phyloP scores from a whole-genome alignment of 148 eudicot species.

The Salicornia ramosissima region DNA sequence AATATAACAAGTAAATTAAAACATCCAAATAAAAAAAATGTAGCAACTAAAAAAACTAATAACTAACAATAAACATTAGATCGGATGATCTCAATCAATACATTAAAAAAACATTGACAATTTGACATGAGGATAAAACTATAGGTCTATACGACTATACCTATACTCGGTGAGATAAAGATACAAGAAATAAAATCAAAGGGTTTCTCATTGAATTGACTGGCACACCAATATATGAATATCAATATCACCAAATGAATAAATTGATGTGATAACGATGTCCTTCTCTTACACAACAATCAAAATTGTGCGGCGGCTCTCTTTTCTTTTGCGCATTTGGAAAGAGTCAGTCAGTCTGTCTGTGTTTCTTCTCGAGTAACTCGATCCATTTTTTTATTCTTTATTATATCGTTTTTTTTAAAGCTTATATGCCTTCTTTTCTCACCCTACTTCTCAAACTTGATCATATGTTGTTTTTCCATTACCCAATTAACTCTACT shows the following conservation, averaged over 20 bases:
- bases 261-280: constrained; percentile 9
- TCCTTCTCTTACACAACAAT: not conserved
- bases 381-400: not conserved
- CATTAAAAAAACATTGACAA: too few relatives aligned
- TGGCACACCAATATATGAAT: not conserved
- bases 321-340: not conserved
- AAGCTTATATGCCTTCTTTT: not conserved
- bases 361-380: not conserved
- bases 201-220: constrained; percentile 7
- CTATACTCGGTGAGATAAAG: not conserved
- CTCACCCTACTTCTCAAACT: not conserved
- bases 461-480: not conserved
- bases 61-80: too few relatives aligned
- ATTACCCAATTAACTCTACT: not conserved
- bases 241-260: too few relatives aligned
- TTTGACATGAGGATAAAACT: too few relatives aligned
- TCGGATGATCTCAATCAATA: too few relatives aligned
- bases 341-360: not conserved
- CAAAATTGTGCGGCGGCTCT: constrained; percentile 23
- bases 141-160: not conserved
- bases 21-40: too few relatives aligned
- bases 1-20: too few relatives aligned
- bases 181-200: not conserved
- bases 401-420: not conserved
- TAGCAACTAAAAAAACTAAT: too few relatives aligned